phyloP scores from a whole-genome alignment of 2,329 filamentous ascomycete species.

The Colletotrichum incanum region DNA sequence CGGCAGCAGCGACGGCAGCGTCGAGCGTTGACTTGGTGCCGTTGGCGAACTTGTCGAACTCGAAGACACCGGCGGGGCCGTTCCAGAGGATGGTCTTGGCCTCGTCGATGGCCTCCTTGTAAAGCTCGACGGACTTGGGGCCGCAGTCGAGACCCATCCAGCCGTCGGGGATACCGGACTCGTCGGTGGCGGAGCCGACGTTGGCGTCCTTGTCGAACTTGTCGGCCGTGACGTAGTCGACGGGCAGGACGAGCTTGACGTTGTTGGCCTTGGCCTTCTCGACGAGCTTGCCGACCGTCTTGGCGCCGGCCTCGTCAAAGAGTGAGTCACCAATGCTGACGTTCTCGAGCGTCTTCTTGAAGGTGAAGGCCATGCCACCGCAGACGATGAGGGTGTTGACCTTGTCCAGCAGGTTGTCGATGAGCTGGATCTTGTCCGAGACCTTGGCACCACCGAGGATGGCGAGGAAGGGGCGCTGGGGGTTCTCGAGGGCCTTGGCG shows the following conservation, averaged over 20 bases:
- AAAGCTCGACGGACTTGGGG: conserved; percentile 88
- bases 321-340: conserved; percentile 92
- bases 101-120: conserved; percentile 87
- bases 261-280: conserved; percentile 98
- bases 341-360: conserved; percentile 98
- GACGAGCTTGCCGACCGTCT: conserved; percentile 89
- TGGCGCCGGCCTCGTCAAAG: conserved; percentile 93
- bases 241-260: conserved; percentile 94
- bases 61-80: conserved; percentile 96
- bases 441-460: conserved; percentile 99
- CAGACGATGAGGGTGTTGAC: conserved; percentile 97
- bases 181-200: conserved; percentile 86
- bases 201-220: conserved; percentile 92
- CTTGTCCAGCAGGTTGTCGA: conserved; percentile 98
- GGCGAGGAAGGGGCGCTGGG: conserved; percentile 95
- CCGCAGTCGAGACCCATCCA: conserved; percentile 99
- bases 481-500: conserved; percentile 93
- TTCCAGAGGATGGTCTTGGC: conserved; percentile 99
- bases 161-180: conserved; percentile 92
- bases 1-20: conserved; percentile 85
- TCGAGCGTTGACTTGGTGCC: conserved; percentile 95
- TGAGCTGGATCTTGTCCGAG: conserved; percentile 99
- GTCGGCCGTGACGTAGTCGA: conserved; percentile 96
- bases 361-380: conserved; percentile 99
- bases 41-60: conserved; percentile 93